Conservation (phyloP, 83 land plant genomes). For the Diphasiastrum complanatum region DNA sequence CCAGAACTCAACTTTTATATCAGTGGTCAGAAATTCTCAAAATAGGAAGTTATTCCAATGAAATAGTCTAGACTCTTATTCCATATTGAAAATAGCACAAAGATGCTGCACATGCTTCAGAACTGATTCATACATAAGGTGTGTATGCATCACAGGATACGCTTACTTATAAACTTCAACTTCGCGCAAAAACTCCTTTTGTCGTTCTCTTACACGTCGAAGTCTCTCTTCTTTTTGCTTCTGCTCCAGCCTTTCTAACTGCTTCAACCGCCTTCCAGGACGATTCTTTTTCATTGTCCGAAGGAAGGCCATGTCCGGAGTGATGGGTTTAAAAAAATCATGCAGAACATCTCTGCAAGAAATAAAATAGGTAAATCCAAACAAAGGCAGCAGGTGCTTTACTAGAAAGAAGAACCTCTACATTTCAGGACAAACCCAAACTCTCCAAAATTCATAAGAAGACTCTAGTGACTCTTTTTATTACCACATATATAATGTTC, state of each 20-base stretch:
- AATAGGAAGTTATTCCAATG: no score
- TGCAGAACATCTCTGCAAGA: conserved; percentile 72
- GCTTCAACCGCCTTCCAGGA: conserved; percentile 80
- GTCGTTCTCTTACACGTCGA: conserved; percentile 78
- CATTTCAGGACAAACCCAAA: no score
- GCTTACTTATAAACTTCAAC: conserved; percentile 79
- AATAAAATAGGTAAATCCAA: background rate
- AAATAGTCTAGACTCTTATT: no score
- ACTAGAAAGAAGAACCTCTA: no score
- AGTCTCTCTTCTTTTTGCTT: conserved; percentile 92
- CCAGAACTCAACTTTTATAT: no score
- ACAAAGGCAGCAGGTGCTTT: background rate
- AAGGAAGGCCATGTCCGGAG: conserved; percentile 57
- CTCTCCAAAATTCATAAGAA: background rate
- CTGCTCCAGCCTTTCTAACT: conserved; percentile 79
- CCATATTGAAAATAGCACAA: no score
- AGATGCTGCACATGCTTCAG: no score
- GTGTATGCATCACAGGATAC: background rate
- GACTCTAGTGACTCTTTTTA: background rate
- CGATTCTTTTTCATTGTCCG: conserved; percentile 78
- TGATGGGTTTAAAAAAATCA: conserved; percentile 83
- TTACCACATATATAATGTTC: no score
- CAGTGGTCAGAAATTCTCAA: no score
- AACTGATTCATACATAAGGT: no score
- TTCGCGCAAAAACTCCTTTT: conserved; percentile 87